A percentile compares a stretch with the other conserved stretches of the same genome.
Conservation (phyloP, 1,284 basidiomycete genomes). For the Cystobasidium pallidum region DNA sequence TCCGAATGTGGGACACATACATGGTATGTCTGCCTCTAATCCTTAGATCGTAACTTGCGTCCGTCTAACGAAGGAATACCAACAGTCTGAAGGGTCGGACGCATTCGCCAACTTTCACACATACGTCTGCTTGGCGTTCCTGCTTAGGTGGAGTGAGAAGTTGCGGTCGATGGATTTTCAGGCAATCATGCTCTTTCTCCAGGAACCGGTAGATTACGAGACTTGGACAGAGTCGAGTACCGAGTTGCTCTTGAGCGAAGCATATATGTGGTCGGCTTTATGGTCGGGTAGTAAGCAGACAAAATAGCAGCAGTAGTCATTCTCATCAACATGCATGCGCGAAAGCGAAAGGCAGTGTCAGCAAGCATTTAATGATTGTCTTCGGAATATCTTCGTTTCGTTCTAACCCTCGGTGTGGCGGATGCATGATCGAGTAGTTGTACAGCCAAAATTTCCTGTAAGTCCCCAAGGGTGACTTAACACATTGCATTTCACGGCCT, state of each 20-base stretch:
- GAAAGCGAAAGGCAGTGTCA: too few species aligned
- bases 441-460: slow-evolving; percentile 17
- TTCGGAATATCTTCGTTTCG: too few species aligned
- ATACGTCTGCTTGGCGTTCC: slow-evolving; percentile 92
- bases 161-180: slow-evolving; percentile 94
- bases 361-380: too few species aligned
- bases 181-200: slow-evolving; percentile 57
- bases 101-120: slow-evolving; percentile 96
- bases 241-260: slow-evolving; percentile 42
- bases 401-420: not conserved
- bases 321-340: not conserved
- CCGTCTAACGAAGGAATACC: slow-evolving; percentile 61
- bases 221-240: slow-evolving; percentile 43
- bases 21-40: slow-evolving; percentile 68
- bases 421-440: not conserved
- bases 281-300: slow-evolving; percentile 43
- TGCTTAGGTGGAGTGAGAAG: slow-evolving; percentile 88
- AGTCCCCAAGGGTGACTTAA: not conserved
- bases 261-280: slow-evolving; percentile 43
- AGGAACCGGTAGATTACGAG: slow-evolving; percentile 45
- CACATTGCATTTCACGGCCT: not conserved
- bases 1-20: slow-evolving; percentile 99
- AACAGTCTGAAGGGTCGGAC: slow-evolving; percentile 88
- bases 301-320: slow-evolving; percentile 28
- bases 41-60: not conserved